phyloP scores from a whole-genome alignment of 2,329 filamentous ascomycete species.

The Calonectria pseudoturangicola region DNA sequence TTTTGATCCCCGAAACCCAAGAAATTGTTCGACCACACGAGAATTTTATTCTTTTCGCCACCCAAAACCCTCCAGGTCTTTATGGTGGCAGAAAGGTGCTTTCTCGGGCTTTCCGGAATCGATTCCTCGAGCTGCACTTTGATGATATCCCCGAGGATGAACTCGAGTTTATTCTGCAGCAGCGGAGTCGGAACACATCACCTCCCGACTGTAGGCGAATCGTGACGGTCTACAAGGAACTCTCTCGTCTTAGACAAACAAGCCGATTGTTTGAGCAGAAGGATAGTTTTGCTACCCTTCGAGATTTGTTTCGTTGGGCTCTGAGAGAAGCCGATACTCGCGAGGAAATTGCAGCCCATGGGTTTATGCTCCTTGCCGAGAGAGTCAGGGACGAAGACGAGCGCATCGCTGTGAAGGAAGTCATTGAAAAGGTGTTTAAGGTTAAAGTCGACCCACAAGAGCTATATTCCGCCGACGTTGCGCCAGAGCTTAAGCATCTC shows the following conservation, averaged over 20 bases:
- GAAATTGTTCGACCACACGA: slow-evolving; percentile 93
- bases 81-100: slow-evolving; percentile 96
- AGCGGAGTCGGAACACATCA: slow-evolving; percentile 88
- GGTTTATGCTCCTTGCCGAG: slow-evolving; percentile 97
- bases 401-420: slow-evolving; percentile 85
- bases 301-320: slow-evolving; percentile 98
- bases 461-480: slow-evolving; percentile 80
- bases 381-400: slow-evolving; percentile 95
- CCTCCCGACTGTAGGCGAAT: slow-evolving; percentile 94
- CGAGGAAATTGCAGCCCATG: slow-evolving; percentile 92
- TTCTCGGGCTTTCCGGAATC: slow-evolving; percentile 95
- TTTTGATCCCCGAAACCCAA: slow-evolving; percentile 97
- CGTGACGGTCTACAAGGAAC: slow-evolving; percentile 93
- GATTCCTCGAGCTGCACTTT: slow-evolving; percentile 97
- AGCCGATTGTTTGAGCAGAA: slow-evolving; percentile 96
- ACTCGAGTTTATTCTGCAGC: slow-evolving; percentile 91
- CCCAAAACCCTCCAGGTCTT: slow-evolving; percentile 95
- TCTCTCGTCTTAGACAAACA: slow-evolving; percentile 92
- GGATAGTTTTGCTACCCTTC: slow-evolving; percentile 95
- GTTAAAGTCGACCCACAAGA: slow-evolving; percentile 84
- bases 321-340: slow-evolving; percentile 88
- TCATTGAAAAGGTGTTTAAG: slow-evolving; percentile 94
- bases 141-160: slow-evolving; percentile 98
- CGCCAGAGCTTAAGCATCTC: slow-evolving; percentile 73
- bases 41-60: slow-evolving; percentile 98